These are phyloP conservation scores for Monosporascus sp. DNA, from an alignment of 2,329 filamentous ascomycete genomes.

Conservation along the genomic window DNA sequence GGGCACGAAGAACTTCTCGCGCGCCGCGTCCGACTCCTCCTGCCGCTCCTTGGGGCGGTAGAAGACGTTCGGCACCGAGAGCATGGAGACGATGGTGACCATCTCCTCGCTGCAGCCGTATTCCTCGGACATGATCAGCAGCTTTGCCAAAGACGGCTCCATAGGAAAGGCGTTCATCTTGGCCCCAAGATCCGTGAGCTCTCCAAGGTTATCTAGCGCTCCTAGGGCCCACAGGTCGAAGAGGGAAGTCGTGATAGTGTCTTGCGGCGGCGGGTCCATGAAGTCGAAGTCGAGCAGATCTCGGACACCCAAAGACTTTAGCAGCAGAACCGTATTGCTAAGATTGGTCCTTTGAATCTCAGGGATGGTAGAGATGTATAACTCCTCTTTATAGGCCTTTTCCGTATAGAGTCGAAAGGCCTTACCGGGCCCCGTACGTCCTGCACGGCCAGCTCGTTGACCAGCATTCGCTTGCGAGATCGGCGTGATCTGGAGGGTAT, in stretches of 20 bases:
- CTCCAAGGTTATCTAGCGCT: slow-evolving; percentile 87
- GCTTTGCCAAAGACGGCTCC: slow-evolving; percentile 92
- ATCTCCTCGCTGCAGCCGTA: slow-evolving; percentile 97
- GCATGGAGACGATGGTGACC: slow-evolving; percentile 96
- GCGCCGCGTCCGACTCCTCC: slow-evolving; percentile 90
- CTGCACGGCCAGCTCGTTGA: slow-evolving; percentile 88
- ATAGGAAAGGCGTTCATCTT: slow-evolving; percentile 98
- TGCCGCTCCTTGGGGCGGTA: slow-evolving; percentile 95
- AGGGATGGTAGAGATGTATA: slow-evolving; percentile 94
- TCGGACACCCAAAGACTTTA: slow-evolving; percentile 91
- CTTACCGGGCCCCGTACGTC: slow-evolving; percentile 90
- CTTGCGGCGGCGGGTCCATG: slow-evolving; percentile 97
- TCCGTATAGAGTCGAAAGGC: slow-evolving; percentile 93
- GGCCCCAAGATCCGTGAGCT: slow-evolving; percentile 77
- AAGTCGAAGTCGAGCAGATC: slow-evolving; percentile 96
- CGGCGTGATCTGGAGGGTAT: slow-evolving; percentile 94
- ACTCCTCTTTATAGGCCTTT: slow-evolving; percentile 88
- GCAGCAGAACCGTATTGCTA: slow-evolving; percentile 85
- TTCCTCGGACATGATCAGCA: slow-evolving; percentile 84
- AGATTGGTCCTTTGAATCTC: slow-evolving; percentile 97
- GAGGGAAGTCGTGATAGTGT: slow-evolving; percentile 93
- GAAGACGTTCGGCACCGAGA: slow-evolving; percentile 93
- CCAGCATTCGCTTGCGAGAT: slow-evolving; percentile 95
- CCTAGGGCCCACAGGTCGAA: slow-evolving; percentile 97
- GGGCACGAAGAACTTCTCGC: slow-evolving; percentile 97